A percentile compares a stretch with the other conserved stretches of the same genome.
phyloP scores from a whole-genome alignment of 345 rosid species.

The Salix koriyanagi region DNA sequence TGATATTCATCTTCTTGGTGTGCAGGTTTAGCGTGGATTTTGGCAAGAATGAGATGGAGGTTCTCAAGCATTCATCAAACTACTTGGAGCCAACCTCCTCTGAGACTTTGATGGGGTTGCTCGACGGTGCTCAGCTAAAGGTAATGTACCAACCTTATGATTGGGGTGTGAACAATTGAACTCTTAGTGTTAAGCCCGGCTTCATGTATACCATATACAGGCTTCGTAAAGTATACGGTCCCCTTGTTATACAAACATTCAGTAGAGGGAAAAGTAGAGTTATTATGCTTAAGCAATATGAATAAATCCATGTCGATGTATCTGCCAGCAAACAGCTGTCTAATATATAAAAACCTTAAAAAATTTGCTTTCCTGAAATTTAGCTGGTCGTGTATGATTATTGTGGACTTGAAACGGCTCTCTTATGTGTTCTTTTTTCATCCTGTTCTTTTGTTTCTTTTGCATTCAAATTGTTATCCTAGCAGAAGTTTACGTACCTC shows the following conservation, averaged over 20 bases:
- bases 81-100: conserved; percentile 61
- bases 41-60: conserved; percentile 66
- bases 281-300: background rate
- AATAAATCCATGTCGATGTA: background rate
- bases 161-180: conserved; percentile 78
- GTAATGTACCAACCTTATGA: conserved; percentile 68
- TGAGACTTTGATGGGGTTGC: conserved; percentile 58
- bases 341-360: background rate
- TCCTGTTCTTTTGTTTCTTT: too few species aligned
- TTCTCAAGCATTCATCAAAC: conserved; percentile 69
- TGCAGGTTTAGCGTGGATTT: conserved; percentile 71
- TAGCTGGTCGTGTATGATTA: background rate
- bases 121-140: conserved; percentile 58
- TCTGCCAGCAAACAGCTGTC: background rate
- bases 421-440: background rate
- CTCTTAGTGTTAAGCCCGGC: conserved; percentile 31
- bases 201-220: conserved; percentile 3
- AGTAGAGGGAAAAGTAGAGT: conserved; percentile 11
- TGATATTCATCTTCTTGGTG: background rate
- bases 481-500: too few species aligned
- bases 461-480: too few species aligned
- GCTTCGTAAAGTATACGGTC: background rate
- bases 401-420: background rate
- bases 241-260: conserved; percentile 1
- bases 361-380: background rate